Evolutionary conservation across 495 filamentous ascomycete genomes (phyloP).

Genomic region (Symbiotaphrina buchneri): DNA sequence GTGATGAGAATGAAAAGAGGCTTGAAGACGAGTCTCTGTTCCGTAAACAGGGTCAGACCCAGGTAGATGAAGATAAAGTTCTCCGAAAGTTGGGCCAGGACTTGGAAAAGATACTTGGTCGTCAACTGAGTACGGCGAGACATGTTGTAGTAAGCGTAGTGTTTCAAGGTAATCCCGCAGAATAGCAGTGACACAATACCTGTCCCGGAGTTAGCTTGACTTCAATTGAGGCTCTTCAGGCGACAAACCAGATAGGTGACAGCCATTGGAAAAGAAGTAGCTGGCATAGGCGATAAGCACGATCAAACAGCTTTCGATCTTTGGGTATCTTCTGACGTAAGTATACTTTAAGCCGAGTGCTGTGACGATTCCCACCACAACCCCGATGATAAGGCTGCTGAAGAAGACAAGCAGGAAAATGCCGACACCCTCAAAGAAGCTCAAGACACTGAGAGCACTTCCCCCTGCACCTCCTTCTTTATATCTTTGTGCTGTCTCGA

Average conservation of each 20-base stretch:
- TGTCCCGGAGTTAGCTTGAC: constrained; percentile 13
- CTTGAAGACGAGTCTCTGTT: constrained; percentile 68
- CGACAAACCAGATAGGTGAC: constrained; percentile 73
- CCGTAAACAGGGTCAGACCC: constrained; percentile 81
- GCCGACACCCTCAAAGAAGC: constrained; percentile 73
- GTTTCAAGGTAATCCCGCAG: constrained; percentile 94
- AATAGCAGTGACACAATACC: constrained; percentile 93
- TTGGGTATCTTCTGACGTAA: constrained; percentile 71
- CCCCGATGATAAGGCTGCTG: constrained; percentile 72
- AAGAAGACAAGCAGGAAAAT: constrained; percentile 94
- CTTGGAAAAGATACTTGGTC: constrained; percentile 93
- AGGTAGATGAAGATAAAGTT: constrained; percentile 99
- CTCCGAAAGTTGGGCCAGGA: constrained; percentile 84
- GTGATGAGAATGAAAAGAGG: constrained; percentile 90
- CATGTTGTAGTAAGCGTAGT: constrained; percentile 99
- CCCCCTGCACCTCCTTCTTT: constrained; percentile 31
- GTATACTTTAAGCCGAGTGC: constrained; percentile 85
- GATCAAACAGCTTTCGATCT: constrained; percentile 90
- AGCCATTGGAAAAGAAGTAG: constrained; percentile 91
- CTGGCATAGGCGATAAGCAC: constrained; percentile 86
- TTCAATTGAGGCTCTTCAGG: not conserved
- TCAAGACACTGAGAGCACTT: constrained; percentile 38
- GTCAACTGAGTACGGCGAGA: constrained; percentile 91
- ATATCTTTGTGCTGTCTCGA: constrained; percentile 89
- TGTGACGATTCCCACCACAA: constrained; percentile 66